These are phyloP conservation scores for Flueggea neowawraea DNA, from an alignment of 441 rosid species.

Conservation along the genomic window DNA sequence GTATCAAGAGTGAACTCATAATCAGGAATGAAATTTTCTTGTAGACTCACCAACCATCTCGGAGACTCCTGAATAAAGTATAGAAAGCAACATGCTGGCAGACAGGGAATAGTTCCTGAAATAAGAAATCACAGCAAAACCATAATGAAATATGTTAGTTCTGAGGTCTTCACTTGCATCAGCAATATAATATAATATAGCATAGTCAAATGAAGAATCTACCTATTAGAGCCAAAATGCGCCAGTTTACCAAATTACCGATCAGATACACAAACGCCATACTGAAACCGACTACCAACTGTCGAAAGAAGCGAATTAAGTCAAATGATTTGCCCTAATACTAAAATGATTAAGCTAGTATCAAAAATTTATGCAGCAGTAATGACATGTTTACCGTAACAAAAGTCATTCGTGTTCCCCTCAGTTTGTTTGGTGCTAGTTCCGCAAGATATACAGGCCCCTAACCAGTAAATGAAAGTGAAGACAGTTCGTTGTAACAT, in stretches of 20 bases:
- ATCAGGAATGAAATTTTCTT: no score
- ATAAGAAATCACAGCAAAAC: no score
- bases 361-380: no score
- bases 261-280: not conserved
- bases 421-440: slow-evolving; percentile 41
- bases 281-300: no score
- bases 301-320: no score
- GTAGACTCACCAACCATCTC: slow-evolving; percentile 5
- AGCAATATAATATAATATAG: no score
- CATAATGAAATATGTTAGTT: no score
- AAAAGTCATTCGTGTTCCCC: slow-evolving; percentile 18
- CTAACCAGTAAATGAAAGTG: not conserved
- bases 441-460: slow-evolving; percentile 37
- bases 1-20: no score
- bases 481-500: not conserved
- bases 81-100: not conserved
- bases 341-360: no score
- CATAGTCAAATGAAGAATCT: not conserved
- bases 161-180: no score
- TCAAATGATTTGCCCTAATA: no score
- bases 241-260: slow-evolving; percentile 44
- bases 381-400: no score
- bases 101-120: slow-evolving; percentile 3
- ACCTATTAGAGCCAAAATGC: slow-evolving; percentile 40
- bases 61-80: slow-evolving; percentile 7